A percentile compares a stretch with the other conserved stretches of the same genome.
These are phyloP conservation scores for Camellia sinensis DNA, from an alignment of 148 eudicot genomes.

Conservation along the genomic window DNA sequence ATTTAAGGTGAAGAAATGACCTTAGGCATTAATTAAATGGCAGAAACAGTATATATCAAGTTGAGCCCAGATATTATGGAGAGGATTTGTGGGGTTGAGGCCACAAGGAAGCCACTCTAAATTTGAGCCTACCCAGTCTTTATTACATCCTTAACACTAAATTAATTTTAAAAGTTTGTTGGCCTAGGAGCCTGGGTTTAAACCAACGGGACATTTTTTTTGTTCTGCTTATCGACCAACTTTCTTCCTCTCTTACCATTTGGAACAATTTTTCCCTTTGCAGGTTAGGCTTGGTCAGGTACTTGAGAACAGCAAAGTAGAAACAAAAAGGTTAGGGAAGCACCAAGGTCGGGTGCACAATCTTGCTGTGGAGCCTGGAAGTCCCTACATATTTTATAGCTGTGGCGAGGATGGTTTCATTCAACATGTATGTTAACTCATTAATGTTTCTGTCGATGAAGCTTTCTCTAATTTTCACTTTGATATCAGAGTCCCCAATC, in stretches of 20 bases:
- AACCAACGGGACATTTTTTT: background rate
- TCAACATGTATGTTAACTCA: conserved; percentile 58
- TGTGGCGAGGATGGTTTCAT: conserved; percentile 81
- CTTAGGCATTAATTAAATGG: background rate
- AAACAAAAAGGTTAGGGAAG: conserved; percentile 58
- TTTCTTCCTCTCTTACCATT: background rate
- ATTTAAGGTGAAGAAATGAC: too few relatives aligned
- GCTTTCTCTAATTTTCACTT: background rate
- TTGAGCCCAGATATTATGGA: background rate
- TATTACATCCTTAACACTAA: too few relatives aligned
- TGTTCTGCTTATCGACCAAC: background rate
- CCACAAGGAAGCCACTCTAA: background rate
- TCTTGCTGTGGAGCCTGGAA: conserved; percentile 82
- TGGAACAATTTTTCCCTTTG: background rate
- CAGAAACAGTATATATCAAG: background rate
- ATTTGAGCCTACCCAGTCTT: background rate
- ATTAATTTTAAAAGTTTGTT: too few relatives aligned
- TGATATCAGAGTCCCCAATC: conserved; percentile 7
- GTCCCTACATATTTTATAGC: conserved; percentile 68
- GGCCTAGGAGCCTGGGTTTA: background rate
- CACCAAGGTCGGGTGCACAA: conserved; percentile 74
- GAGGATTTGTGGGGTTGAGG: background rate
- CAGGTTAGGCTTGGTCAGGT: conserved; percentile 72
- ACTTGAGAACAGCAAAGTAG: conserved; percentile 49
- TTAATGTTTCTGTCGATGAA: background rate